Percentiles rank a stretch among this genome's conserved stretches.
phyloP scores from a whole-genome alignment of 257 asterid species.

The Nicotiana benthamiana region DNA sequence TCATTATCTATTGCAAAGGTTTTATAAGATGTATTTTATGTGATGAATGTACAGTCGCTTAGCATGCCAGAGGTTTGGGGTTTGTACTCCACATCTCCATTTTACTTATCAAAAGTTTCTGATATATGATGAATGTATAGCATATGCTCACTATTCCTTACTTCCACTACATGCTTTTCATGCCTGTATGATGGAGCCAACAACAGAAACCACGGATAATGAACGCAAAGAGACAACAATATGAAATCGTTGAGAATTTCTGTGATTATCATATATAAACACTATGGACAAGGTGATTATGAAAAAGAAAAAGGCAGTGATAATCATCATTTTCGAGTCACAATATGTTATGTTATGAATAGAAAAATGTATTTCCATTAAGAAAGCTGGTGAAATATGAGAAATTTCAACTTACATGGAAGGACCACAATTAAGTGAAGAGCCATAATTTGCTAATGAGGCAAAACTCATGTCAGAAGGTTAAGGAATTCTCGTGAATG shows the following conservation, averaged over 20 bases:
- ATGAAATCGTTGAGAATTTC: not conserved
- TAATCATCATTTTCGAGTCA: not conserved
- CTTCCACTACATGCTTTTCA: not conserved
- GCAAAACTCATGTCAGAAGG: slow-evolving; percentile 1
- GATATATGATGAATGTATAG: not conserved
- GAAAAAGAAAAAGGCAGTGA: not conserved
- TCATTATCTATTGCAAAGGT: not conserved
- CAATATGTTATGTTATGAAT: not conserved
- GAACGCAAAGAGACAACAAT: not conserved
- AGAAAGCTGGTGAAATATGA: not conserved
- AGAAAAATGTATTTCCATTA: not conserved
- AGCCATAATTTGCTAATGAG: not conserved
- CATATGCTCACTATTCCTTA: not conserved
- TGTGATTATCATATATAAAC: not conserved
- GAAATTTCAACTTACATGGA: not conserved
- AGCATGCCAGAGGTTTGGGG: not conserved
- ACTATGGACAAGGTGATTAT: not conserved
- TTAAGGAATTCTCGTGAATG: not conserved
- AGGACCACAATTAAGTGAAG: not conserved
- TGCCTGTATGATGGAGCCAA: not conserved
- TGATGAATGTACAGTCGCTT: not conserved
- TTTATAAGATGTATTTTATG: not conserved
- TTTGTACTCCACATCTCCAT: not conserved
- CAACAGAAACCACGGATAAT: not conserved
- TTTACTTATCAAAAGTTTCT: not conserved